phyloP scores from a whole-genome alignment of 2,329 filamentous ascomycete genomes.

The Phyllachora maydis region DNA sequence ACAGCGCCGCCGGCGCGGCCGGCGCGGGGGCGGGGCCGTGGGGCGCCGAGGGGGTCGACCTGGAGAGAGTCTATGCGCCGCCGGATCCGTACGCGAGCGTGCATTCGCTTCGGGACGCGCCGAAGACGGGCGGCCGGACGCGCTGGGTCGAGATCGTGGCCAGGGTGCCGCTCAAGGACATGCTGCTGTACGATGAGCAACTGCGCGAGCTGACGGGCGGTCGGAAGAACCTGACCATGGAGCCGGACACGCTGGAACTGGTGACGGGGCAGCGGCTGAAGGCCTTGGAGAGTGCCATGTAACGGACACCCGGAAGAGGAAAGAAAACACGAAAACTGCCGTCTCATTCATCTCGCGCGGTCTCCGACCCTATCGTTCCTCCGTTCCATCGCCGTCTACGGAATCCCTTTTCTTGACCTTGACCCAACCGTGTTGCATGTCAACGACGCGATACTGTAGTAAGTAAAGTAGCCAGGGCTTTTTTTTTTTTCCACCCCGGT shows the following conservation, averaged over 20 bases:
- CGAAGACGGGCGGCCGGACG: conserved; percentile 23
- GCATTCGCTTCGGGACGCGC: conserved; percentile 29
- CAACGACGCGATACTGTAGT: too few species aligned
- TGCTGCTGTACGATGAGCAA: conserved; percentile 86
- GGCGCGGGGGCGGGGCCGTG: too few species aligned
- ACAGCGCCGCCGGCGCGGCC: conserved; percentile 3
- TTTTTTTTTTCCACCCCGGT: too few species aligned
- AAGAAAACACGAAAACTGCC: too few species aligned
- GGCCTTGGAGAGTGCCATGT: conserved; percentile 6
- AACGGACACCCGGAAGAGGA: too few species aligned
- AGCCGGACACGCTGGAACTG: conserved; percentile 33
- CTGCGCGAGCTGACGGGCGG: conserved; percentile 77
- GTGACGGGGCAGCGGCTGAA: conserved; percentile 34
- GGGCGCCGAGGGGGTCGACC: conserved; percentile 38
- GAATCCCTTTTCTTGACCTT: too few species aligned
- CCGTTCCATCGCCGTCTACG: too few species aligned
- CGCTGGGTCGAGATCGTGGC: conserved; percentile 51
- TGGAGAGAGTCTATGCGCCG: conserved; percentile 63
- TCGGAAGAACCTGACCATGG: conserved; percentile 39
- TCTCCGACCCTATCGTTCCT: too few species aligned
- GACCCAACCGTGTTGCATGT: too few species aligned
- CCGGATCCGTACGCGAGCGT: conserved; percentile 57
- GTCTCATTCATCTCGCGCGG: too few species aligned
- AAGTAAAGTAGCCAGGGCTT: too few species aligned
- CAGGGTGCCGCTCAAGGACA: conserved; percentile 82